Evolutionary conservation across 805 yeast genomes (phyloP).

Genomic region (Priceomyces medius): DNA sequence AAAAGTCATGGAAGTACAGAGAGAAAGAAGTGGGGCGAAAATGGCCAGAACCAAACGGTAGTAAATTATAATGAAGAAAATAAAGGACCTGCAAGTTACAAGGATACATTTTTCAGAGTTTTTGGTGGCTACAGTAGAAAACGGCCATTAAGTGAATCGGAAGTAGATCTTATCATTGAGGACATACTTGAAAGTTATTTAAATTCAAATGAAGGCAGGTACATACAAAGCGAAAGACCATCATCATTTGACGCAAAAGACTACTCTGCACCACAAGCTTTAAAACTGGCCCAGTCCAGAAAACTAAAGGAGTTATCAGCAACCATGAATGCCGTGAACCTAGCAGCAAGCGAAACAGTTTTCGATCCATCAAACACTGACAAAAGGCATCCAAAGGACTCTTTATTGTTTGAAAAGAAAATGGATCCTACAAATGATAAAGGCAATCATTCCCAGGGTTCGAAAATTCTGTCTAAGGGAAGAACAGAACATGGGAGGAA

Average conservation of each 20-base stretch:
- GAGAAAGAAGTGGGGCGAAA: neutral
- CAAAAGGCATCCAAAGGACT: neutral
- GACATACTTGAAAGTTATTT: conserved; percentile 7
- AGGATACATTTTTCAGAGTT: neutral
- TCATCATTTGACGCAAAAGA: neutral
- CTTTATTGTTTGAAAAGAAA: too few relatives aligned
- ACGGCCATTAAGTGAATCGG: neutral
- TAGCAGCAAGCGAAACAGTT: neutral
- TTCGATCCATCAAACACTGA: neutral
- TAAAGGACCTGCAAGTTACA: neutral
- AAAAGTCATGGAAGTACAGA: neutral
- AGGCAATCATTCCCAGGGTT: too few relatives aligned
- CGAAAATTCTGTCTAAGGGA: too few relatives aligned
- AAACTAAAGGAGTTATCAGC: neutral
- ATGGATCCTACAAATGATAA: too few relatives aligned
- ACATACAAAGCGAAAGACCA: neutral
- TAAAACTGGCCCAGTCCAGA: neutral
- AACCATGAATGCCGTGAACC: neutral
- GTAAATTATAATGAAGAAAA: too few relatives aligned
- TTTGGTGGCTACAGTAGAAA: neutral
- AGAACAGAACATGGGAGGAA: too few relatives aligned
- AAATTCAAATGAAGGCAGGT: neutral
- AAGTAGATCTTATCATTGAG: conserved; percentile 6
- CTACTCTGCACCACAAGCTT: neutral
- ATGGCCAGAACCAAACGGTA: too few relatives aligned